Evolutionary conservation across 495 filamentous ascomycete species (phyloP).

Genomic region (Aspergillus sparsus): DNA sequence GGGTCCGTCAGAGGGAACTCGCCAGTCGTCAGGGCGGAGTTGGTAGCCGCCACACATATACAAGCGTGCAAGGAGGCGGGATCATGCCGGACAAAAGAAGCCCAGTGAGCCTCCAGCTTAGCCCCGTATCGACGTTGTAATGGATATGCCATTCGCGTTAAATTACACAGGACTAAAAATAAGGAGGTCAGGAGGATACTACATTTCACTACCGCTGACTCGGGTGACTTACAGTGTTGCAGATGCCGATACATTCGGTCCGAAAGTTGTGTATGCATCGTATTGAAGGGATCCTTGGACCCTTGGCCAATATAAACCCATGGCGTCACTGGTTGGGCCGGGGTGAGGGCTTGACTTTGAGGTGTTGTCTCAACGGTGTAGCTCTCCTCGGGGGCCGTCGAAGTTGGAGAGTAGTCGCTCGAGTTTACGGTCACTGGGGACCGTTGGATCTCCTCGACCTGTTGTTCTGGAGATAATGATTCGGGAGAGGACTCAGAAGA

Average conservation of each 20-base stretch:
- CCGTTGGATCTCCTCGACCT: not conserved
- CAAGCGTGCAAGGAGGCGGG: slow-evolving; percentile 46
- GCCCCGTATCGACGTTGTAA: slow-evolving; percentile 42
- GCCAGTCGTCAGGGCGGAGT: slow-evolving; percentile 41
- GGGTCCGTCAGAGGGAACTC: slow-evolving; percentile 43
- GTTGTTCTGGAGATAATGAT: slow-evolving; percentile 20
- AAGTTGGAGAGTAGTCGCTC: slow-evolving; percentile 18
- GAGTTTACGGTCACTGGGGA: slow-evolving; percentile 7
- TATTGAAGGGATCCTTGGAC: slow-evolving; percentile 45
- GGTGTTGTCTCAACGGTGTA: slow-evolving; percentile 14
- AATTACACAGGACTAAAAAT: slow-evolving; percentile 41
- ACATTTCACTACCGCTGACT: not conserved
- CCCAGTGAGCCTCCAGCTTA: slow-evolving; percentile 46
- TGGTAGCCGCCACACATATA: slow-evolving; percentile 48
- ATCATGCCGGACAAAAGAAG: slow-evolving; percentile 40
- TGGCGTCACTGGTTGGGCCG: slow-evolving; percentile 20
- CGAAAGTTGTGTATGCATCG: slow-evolving; percentile 43
- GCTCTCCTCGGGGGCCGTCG: slow-evolving; percentile 18
- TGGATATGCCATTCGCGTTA: slow-evolving; percentile 45
- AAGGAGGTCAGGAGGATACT: slow-evolving; percentile 6
- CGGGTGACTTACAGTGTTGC: slow-evolving; percentile 39
- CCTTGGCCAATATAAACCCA: slow-evolving; percentile 38
- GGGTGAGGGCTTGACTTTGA: slow-evolving; percentile 16
- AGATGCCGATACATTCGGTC: slow-evolving; percentile 48
- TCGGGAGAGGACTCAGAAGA: slow-evolving; percentile 11